Conservation (phyloP, 352 stramenopile genomes). For the Globisporangium okanoganense region DNA sequence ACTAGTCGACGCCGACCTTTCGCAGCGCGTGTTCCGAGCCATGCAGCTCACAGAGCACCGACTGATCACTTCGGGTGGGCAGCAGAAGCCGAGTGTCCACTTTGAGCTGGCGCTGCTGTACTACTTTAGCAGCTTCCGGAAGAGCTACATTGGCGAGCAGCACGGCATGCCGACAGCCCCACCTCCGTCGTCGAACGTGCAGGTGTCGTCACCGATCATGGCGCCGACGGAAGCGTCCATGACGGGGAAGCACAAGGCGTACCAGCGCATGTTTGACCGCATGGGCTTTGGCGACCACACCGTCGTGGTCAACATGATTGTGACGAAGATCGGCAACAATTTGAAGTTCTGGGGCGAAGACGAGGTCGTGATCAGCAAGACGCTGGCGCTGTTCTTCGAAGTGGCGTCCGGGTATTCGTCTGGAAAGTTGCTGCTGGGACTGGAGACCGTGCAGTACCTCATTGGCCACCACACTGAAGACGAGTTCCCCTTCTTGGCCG, state of each 20-base stretch:
- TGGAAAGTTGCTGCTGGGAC: slow-evolving; percentile 95
- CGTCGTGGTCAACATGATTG: slow-evolving; percentile 97
- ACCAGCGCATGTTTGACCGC: slow-evolving; percentile 97
- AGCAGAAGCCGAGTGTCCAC: slow-evolving; percentile 86
- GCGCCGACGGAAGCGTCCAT: slow-evolving; percentile 63
- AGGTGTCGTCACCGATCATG: slow-evolving; percentile 76
- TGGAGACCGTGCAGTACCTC: slow-evolving; percentile 97
- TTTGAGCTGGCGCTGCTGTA: slow-evolving; percentile 95
- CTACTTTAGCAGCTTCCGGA: slow-evolving; percentile 95
- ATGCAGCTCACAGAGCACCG: slow-evolving; percentile 95
- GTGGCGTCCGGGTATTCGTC: slow-evolving; percentile 96
- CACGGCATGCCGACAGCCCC: slow-evolving; percentile 82
- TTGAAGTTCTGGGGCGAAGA: slow-evolving; percentile 98
- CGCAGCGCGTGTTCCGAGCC: slow-evolving; percentile 93
- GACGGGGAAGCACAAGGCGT: slow-evolving; percentile 94
- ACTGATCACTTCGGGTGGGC: slow-evolving; percentile 84
- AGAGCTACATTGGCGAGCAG: slow-evolving; percentile 91
- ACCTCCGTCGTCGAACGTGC: slow-evolving; percentile 47
- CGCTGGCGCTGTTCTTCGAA: slow-evolving; percentile 96
- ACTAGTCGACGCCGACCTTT: slow-evolving; percentile 95
- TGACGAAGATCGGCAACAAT: slow-evolving; percentile 99
- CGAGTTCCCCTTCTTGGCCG: slow-evolving; percentile 96
- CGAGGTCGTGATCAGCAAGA: slow-evolving; percentile 95
- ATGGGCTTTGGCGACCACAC: slow-evolving; percentile 97
- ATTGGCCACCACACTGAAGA: slow-evolving; percentile 96